Conservation (phyloP, 345 rosid species). For the Luvunga scandens region DNA sequence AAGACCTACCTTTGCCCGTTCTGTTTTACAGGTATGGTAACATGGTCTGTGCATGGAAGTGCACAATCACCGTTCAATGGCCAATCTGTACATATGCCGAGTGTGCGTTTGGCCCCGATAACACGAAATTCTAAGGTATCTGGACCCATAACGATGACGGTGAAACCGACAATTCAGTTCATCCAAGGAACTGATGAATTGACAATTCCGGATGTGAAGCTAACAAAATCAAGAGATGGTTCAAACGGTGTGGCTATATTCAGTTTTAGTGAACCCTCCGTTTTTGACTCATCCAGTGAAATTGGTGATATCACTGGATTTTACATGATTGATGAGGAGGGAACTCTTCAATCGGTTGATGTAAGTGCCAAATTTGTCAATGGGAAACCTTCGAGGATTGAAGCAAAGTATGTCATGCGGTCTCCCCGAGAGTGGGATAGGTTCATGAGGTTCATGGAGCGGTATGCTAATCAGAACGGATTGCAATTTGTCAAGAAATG, state of each 20-base stretch:
- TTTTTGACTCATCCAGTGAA: conserved; percentile 80
- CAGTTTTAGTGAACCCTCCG: conserved; percentile 80
- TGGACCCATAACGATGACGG: conserved; percentile 54
- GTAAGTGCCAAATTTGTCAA: conserved; percentile 90
- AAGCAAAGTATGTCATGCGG: conserved; percentile 84
- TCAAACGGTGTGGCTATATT: conserved; percentile 81
- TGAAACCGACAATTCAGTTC: conserved; percentile 73
- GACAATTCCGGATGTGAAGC: conserved; percentile 78
- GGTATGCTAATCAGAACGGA: conserved; percentile 82
- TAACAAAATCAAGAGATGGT: conserved; percentile 88
- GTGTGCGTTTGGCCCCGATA: conserved; percentile 8
- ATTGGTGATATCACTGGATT: conserved; percentile 94
- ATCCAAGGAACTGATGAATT: conserved; percentile 89
- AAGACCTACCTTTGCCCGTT: neutral
- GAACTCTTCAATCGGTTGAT: conserved; percentile 85
- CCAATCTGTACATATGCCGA: conserved; percentile 33
- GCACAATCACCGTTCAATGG: conserved; percentile 47
- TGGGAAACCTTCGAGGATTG: conserved; percentile 82
- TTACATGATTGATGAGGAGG: conserved; percentile 97
- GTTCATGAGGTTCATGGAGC: conserved; percentile 98
- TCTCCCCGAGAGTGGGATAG: conserved; percentile 87
- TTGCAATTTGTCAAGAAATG: conserved; percentile 78
- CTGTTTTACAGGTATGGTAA: conserved; percentile 39
- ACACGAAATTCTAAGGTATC: conserved; percentile 21
- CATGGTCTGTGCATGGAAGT: conserved; percentile 38